Evolutionary conservation across 164 flowering plant species (phyloP).

Genomic region (Chimonanthus praecox): DNA sequence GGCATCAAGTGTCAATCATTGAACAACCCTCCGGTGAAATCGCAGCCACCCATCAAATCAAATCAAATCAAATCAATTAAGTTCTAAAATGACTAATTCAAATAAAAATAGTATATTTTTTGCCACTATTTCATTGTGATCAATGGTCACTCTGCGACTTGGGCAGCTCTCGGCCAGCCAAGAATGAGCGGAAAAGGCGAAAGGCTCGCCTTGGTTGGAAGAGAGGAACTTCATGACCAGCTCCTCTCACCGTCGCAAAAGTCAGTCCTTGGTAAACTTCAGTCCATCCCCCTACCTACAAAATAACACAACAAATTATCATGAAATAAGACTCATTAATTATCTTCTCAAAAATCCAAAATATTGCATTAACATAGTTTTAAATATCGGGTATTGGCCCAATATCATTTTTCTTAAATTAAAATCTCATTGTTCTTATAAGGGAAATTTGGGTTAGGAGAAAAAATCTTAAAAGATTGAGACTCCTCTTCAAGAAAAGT

Average conservation of each 20-base stretch:
- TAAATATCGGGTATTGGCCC: neutral
- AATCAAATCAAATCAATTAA: neutral
- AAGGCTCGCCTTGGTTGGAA: slow-evolving; percentile 54
- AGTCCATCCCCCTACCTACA: slow-evolving; percentile 87
- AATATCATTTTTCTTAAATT: too few species aligned
- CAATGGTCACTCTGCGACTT: slow-evolving; percentile 3
- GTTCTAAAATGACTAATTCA: too few species aligned
- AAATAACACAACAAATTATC: neutral
- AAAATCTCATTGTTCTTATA: too few species aligned
- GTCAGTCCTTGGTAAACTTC: slow-evolving; percentile 77
- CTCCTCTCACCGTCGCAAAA: slow-evolving; percentile 82
- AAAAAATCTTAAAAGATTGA: too few species aligned
- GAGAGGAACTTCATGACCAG: slow-evolving; percentile 85
- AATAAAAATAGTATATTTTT: too few species aligned
- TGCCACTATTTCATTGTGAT: neutral
- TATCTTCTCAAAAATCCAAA: neutral
- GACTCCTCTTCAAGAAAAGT: too few species aligned
- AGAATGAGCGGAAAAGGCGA: slow-evolving; percentile 51
- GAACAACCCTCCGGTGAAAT: too few species aligned
- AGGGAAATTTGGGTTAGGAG: too few species aligned
- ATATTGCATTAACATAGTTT: neutral
- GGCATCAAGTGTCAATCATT: neutral
- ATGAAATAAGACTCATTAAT: neutral
- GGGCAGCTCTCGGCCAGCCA: slow-evolving; percentile 26
- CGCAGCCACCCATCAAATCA: neutral